Conservation (phyloP, 2,329 filamentous ascomycete genomes). For the Aquanectria penicillioides region DNA sequence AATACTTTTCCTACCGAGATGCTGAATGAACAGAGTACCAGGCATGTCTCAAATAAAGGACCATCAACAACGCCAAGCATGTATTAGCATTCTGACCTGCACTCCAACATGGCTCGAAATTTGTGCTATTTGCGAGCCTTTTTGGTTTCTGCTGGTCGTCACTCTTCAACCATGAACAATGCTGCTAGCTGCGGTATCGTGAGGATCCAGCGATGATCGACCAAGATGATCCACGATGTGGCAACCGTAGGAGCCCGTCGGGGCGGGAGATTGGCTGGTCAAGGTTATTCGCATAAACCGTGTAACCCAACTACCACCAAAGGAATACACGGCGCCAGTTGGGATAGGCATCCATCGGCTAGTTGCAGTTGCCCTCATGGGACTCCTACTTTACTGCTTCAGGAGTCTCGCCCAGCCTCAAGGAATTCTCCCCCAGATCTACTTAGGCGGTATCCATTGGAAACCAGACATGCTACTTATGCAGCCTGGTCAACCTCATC, state of each 20-base stretch:
- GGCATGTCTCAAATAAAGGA: no score
- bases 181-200: constrained; percentile 9
- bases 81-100: no score
- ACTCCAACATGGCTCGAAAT: no score
- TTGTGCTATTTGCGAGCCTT: no score
- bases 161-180: no score
- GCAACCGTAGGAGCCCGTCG: background rate
- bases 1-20: no score
- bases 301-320: constrained; percentile 21
- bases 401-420: constrained; percentile 6
- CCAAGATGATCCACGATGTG: constrained; percentile 7
- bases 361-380: constrained; percentile 17
- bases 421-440: constrained; percentile 12
- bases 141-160: no score
- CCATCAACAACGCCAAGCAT: no score
- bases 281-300: constrained; percentile 3
- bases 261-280: constrained; percentile 11
- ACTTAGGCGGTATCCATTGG: background rate
- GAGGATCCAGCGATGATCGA: constrained; percentile 2
- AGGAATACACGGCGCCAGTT: constrained; percentile 15
- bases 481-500: constrained; percentile 11
- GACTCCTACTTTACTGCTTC: constrained; percentile 3
- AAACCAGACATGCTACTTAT: constrained; percentile 27
- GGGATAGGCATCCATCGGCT: constrained; percentile 16
- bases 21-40: no score